Conservation (phyloP, 148 eudicot species). For the Vaccinium vitisidaea region DNA sequence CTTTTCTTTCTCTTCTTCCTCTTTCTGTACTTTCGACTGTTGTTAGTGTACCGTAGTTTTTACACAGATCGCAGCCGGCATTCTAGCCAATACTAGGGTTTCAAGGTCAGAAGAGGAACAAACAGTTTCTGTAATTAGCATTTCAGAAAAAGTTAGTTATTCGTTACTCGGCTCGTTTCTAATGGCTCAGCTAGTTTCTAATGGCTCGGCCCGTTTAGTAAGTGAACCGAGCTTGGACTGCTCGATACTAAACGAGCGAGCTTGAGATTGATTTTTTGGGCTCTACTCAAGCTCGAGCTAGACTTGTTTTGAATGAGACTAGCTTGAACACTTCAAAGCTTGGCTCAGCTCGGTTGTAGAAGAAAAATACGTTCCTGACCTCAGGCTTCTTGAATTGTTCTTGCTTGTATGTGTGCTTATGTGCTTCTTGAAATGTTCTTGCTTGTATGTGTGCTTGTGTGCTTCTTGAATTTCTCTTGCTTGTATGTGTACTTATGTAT, state of each 20-base stretch:
- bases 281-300: not conserved
- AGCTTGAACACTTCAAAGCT: not conserved
- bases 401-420: not conserved
- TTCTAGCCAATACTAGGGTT: not conserved
- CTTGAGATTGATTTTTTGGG: not conserved
- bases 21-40: not conserved
- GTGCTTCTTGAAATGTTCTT: not conserved
- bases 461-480: not conserved
- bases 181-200: not conserved
- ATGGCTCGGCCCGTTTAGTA: not conserved
- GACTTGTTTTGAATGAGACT: not conserved
- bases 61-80: not conserved
- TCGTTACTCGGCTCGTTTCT: not conserved
- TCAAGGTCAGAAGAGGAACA: not conserved
- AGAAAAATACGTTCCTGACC: not conserved
- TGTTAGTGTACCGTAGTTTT: not conserved
- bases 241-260: not conserved
- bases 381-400: not conserved
- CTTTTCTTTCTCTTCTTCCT: not conserved
- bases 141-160: not conserved
- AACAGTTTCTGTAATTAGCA: not conserved
- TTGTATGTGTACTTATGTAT: not conserved
- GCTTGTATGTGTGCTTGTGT: not conserved
- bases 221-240: not conserved
- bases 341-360: not conserved